These are phyloP conservation scores for thale cress (Arabidopsis thaliana) DNA, from an alignment of 345 rosid genomes.

Conservation along the genomic window DNA sequence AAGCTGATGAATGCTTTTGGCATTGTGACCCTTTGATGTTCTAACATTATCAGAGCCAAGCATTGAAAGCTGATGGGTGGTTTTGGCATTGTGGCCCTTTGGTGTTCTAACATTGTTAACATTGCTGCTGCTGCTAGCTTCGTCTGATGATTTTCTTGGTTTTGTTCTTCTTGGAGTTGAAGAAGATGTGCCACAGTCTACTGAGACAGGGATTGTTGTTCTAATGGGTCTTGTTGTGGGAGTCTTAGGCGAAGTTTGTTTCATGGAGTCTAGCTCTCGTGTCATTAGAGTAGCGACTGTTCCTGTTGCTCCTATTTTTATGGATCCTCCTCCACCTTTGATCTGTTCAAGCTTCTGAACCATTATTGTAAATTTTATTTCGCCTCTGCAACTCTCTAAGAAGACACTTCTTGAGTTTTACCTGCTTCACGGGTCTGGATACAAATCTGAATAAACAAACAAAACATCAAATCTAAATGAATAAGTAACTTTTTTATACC, in stretches of 20 bases:
- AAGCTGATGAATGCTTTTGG: conserved; percentile 50
- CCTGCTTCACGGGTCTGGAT: conserved; percentile 12
- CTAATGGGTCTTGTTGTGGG: conserved; percentile 51
- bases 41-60: conserved; percentile 54
- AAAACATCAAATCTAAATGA: conserved; percentile 9
- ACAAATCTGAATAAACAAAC: conserved; percentile 3
- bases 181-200: conserved; percentile 55
- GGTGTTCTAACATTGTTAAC: conserved; percentile 46
- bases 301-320: conserved; percentile 86
- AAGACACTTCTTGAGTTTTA: conserved; percentile 30
- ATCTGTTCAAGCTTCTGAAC: conserved; percentile 78
- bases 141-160: conserved; percentile 66
- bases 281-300: conserved; percentile 81
- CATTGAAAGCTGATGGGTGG: conserved; percentile 60
- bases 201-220: conserved; percentile 56
- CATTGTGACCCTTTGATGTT: conserved; percentile 54
- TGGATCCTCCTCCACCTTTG: conserved; percentile 86
- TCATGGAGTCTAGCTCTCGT: conserved; percentile 72
- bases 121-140: conserved; percentile 77
- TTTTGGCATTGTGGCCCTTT: conserved; percentile 52
- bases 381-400: background rate
- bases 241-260: conserved; percentile 54
- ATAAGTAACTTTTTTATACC: background rate
- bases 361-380: conserved; percentile 51
- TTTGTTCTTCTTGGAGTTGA: conserved; percentile 61